Evolutionary conservation across 2,329 filamentous ascomycete species (phyloP).

Genomic region (Epichloe sylvatica): DNA sequence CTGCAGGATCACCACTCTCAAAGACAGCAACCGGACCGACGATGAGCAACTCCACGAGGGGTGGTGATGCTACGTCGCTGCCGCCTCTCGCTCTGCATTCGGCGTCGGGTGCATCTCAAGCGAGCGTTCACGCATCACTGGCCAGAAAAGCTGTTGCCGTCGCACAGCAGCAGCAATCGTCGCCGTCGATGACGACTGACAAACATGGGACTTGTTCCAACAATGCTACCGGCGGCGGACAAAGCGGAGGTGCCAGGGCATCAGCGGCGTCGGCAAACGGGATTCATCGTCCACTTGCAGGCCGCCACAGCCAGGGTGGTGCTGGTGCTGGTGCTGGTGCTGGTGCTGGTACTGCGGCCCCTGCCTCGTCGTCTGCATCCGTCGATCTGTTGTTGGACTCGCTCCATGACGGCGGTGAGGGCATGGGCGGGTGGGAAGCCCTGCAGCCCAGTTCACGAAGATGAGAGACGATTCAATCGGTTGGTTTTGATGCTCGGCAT

Average conservation of each 20-base stretch:
- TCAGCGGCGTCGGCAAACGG: slow-evolving; percentile 6
- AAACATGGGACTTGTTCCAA: not conserved
- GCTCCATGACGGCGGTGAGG: slow-evolving; percentile 31
- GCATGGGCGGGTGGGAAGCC: slow-evolving; percentile 41
- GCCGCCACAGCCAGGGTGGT: slow-evolving; percentile 1
- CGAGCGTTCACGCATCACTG: not conserved
- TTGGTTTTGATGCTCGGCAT: not conserved
- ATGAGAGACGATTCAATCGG: slow-evolving; percentile 1
- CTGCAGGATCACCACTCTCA: slow-evolving; percentile 15
- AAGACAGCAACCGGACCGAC: slow-evolving; percentile 10
- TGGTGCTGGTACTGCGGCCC: not conserved
- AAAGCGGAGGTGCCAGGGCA: slow-evolving; percentile 9
- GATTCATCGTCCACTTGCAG: slow-evolving; percentile 1
- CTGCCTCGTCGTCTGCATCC: slow-evolving; percentile 6
- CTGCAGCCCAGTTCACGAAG: slow-evolving; percentile 31
- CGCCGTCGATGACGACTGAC: not conserved
- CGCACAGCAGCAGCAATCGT: slow-evolving; percentile 1
- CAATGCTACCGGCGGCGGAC: slow-evolving; percentile 6
- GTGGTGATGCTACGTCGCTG: slow-evolving; percentile 10
- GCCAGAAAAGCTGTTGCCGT: slow-evolving; percentile 1
- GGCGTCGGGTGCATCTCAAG: slow-evolving; percentile 2
- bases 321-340: not conserved
- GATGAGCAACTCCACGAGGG: slow-evolving; percentile 3
- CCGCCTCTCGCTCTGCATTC: slow-evolving; percentile 6
- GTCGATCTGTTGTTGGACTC: slow-evolving; percentile 34